Evolutionary conservation across 805 yeast genomes (phyloP).

Genomic region (Lachancea thermotolerans): DNA sequence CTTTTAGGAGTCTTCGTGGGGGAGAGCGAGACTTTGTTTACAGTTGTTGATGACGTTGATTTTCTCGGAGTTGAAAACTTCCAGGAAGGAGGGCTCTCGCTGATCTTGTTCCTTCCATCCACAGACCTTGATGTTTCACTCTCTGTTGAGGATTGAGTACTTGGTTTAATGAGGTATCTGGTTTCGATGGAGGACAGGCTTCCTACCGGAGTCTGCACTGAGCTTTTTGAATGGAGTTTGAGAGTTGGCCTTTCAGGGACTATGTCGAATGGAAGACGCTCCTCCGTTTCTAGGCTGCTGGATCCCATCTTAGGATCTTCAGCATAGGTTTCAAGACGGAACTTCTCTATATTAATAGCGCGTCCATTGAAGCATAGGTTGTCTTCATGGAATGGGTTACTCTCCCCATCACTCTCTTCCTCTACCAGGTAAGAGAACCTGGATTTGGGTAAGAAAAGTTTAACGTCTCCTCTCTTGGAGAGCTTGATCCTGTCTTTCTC

Average conservation of each 20-base stretch:
- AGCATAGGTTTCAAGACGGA: neutral
- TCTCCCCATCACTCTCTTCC: slow-evolving; percentile 21
- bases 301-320: neutral
- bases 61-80: slow-evolving; percentile 5
- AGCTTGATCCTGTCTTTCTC: slow-evolving; percentile 5
- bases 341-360: slow-evolving; percentile 8
- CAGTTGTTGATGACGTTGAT: slow-evolving; percentile 11
- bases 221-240: slow-evolving; percentile 1
- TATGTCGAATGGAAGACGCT: neutral
- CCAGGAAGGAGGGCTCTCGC: slow-evolving; percentile 5
- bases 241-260: neutral
- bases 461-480: slow-evolving; percentile 18
- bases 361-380: neutral
- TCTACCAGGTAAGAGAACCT: slow-evolving; percentile 31
- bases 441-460: slow-evolving; percentile 25
- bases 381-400: neutral
- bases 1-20: neutral
- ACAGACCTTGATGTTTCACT: slow-evolving; percentile 10
- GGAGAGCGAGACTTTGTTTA: slow-evolving; percentile 1
- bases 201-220: slow-evolving; percentile 8
- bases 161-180: slow-evolving; percentile 13
- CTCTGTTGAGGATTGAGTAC: slow-evolving; percentile 20
- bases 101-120: slow-evolving; percentile 3
- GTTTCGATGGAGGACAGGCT: slow-evolving; percentile 8
- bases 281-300: neutral